Conservation (phyloP, 2,329 filamentous ascomycete genomes). For the Xylariaceae sp. region DNA sequence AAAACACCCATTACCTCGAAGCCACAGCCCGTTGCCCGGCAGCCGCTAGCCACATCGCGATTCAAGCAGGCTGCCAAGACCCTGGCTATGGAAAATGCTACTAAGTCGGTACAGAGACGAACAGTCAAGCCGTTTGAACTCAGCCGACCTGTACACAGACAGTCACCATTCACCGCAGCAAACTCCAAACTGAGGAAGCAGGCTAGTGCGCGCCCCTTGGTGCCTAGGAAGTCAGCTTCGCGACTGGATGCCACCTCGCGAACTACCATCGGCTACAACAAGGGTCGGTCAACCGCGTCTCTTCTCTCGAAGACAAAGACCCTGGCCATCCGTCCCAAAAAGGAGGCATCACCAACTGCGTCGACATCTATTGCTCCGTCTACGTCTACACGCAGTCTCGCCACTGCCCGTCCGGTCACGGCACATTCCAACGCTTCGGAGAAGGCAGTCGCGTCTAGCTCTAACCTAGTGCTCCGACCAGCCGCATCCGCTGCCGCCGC, state of each 20-base stretch:
- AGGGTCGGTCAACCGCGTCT: conserved; percentile 57
- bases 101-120: conserved; percentile 31
- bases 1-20: conserved; percentile 21
- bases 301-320: conserved; percentile 38
- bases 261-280: conserved; percentile 80
- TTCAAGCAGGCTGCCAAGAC: conserved; percentile 52
- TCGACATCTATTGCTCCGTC: conserved; percentile 6
- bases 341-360: conserved; percentile 5
- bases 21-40: conserved; percentile 16
- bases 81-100: conserved; percentile 40
- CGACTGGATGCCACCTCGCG: conserved; percentile 65
- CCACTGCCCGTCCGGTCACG: conserved; percentile 33
- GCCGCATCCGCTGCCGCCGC: conserved; percentile 20
- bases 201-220: conserved; percentile 31
- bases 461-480: conserved; percentile 34
- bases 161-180: conserved; percentile 26
- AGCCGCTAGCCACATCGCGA: conserved; percentile 45
- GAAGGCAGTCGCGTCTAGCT: conserved; percentile 45
- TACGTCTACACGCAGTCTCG: conserved; percentile 15
- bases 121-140: conserved; percentile 25
- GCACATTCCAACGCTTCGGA: conserved; percentile 37
- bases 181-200: conserved; percentile 31
- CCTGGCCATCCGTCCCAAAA: conserved; percentile 21
- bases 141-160: conserved; percentile 24
- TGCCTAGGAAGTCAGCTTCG: conserved; percentile 45